Percentiles rank a stretch among this genome's conserved stretches.
Conservation (phyloP, 2,329 filamentous ascomycete genomes). For the Exophiala xenobiotica region DNA sequence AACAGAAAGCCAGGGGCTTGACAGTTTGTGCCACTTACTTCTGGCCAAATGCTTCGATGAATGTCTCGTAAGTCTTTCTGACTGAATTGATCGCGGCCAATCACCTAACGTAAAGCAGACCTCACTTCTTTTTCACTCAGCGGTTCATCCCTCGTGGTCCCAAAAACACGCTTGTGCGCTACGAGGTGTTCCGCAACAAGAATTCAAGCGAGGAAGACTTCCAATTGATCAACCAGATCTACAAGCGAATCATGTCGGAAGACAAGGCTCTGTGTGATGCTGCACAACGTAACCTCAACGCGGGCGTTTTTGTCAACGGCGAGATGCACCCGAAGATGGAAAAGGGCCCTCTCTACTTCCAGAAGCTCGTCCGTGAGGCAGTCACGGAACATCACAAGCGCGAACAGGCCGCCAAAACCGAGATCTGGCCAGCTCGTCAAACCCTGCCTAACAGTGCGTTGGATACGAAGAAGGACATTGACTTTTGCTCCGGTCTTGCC, state of each 20-base stretch:
- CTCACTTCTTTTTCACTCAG: slow-evolving; percentile 64
- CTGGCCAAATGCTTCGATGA: slow-evolving; percentile 24
- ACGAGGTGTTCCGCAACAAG: slow-evolving; percentile 64
- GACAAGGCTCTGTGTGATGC: slow-evolving; percentile 62
- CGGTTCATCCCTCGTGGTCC: slow-evolving; percentile 58
- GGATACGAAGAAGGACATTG: slow-evolving; percentile 34
- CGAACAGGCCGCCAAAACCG: slow-evolving; percentile 45
- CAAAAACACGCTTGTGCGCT: slow-evolving; percentile 55
- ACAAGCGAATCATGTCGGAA: slow-evolving; percentile 64
- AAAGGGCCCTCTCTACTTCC: slow-evolving; percentile 58
- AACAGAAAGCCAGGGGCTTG: slow-evolving; percentile 15
- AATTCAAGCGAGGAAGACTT: slow-evolving; percentile 59
- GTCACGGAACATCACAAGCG: slow-evolving; percentile 49
- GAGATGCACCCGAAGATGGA: slow-evolving; percentile 62
- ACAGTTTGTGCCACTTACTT: slow-evolving; percentile 19
- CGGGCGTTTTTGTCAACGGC: slow-evolving; percentile 61
- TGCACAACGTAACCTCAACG: slow-evolving; percentile 61
- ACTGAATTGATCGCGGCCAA: too few relatives aligned
- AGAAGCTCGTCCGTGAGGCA: slow-evolving; percentile 52
- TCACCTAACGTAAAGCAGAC: slow-evolving; percentile 35
- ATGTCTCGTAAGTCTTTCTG: slow-evolving; percentile 18
- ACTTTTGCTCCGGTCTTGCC: slow-evolving; percentile 9
- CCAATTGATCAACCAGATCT: slow-evolving; percentile 57
- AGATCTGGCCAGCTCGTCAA: slow-evolving; percentile 53
- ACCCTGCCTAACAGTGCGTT: slow-evolving; percentile 32